A percentile compares a stretch with the other conserved stretches of the same genome.
Evolutionary conservation across 2,329 filamentous ascomycete genomes (phyloP).

Genomic region (Ascocoryne sarcoides): DNA sequence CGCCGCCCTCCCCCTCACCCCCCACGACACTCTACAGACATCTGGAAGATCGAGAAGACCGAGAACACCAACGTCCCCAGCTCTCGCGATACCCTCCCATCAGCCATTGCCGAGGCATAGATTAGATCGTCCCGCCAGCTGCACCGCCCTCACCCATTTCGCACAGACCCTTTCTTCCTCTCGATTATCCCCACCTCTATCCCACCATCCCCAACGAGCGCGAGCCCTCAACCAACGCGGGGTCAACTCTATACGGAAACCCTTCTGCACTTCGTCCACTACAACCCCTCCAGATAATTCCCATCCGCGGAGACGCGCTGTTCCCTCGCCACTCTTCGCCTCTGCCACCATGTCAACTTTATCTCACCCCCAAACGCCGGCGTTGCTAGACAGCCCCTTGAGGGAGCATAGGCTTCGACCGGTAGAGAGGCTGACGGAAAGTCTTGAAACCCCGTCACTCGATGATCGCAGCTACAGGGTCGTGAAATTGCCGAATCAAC

Average conservation of each 20-base stretch:
- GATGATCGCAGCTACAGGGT: slow-evolving; percentile 86
- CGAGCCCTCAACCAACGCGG: slow-evolving; percentile 5
- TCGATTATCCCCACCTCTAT: slow-evolving; percentile 8
- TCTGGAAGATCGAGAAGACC: too few species aligned
- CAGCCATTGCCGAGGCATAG: not conserved
- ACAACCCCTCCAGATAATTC: not conserved
- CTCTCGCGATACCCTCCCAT: too few species aligned
- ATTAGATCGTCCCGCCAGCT: slow-evolving; percentile 2
- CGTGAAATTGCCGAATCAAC: slow-evolving; percentile 74
- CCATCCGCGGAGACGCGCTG: slow-evolving; percentile 4
- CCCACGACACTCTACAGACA: not conserved
- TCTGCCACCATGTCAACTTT: slow-evolving; percentile 24
- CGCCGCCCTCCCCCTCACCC: not conserved
- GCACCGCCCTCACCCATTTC: slow-evolving; percentile 1
- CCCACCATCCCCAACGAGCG: slow-evolving; percentile 7
- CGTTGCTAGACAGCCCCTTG: slow-evolving; percentile 21
- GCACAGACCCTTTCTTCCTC: slow-evolving; percentile 15
- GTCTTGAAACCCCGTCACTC: slow-evolving; percentile 71
- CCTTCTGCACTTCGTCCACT: slow-evolving; percentile 2
- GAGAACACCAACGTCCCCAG: too few species aligned
- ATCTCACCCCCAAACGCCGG: slow-evolving; percentile 27
- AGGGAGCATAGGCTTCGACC: slow-evolving; percentile 26
- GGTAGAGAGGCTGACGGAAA: slow-evolving; percentile 48
- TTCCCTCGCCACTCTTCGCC: slow-evolving; percentile 8
- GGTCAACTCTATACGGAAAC: slow-evolving; percentile 5